Evolutionary conservation across 257 asterid species (phyloP).

Genomic region (Solanum gracilifrons): DNA sequence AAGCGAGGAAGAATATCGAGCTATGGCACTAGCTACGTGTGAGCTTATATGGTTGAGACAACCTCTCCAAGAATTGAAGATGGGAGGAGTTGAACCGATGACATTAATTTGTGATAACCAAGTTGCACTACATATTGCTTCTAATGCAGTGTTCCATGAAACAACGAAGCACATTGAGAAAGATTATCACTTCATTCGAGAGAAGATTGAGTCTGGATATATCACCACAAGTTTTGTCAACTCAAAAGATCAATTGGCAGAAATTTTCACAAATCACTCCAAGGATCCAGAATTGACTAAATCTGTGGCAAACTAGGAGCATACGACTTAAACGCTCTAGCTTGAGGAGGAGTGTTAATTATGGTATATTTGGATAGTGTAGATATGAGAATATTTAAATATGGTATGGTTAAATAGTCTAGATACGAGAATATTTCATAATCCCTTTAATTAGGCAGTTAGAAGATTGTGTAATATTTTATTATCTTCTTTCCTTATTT

Average conservation of each 20-base stretch:
- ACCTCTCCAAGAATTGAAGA: neutral
- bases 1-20: neutral
- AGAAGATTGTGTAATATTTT: neutral
- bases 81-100: neutral
- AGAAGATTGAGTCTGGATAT: neutral
- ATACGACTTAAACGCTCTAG: neutral
- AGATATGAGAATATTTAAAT: neutral
- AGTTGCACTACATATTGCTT: neutral
- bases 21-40: neutral
- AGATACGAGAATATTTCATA: neutral
- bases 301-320: neutral
- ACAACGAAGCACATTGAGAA: neutral
- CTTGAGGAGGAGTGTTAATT: neutral
- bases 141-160: neutral
- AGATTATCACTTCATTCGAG: neutral
- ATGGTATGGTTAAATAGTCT: neutral
- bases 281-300: neutral
- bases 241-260: neutral
- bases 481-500: neutral
- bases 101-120: neutral
- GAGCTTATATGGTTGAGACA: neutral
- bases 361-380: neutral
- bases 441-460: neutral
- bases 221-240: neutral
- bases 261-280: neutral